Conservation (phyloP, 345 rosid genomes). For the Gossypium mustelinum region DNA sequence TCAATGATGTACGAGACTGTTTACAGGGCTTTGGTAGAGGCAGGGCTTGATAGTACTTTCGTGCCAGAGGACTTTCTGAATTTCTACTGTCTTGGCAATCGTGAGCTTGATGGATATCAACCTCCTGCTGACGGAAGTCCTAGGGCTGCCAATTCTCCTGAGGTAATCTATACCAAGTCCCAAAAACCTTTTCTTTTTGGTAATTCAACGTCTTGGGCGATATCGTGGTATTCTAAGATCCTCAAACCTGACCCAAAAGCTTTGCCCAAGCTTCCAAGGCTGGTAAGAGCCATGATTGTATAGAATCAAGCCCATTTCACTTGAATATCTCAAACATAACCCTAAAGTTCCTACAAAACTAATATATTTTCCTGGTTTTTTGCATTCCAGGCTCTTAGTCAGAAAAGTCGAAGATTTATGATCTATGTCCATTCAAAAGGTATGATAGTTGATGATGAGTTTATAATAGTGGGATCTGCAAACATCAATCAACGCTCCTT, state of each 20-base stretch:
- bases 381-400: conserved; percentile 47
- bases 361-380: not conserved
- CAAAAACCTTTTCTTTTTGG: conserved; percentile 3
- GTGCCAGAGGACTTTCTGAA: conserved; percentile 83
- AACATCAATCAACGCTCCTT: conserved; percentile 95
- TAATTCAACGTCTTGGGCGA: not conserved
- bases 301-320: not conserved
- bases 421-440: conserved; percentile 97
- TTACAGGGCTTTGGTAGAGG: conserved; percentile 78
- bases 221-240: not conserved
- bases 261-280: not conserved
- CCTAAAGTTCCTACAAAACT: not conserved
- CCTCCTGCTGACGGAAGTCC: conserved; percentile 31
- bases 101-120: conserved; percentile 40
- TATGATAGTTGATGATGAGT: conserved; percentile 91
- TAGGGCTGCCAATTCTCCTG: conserved; percentile 49
- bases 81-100: conserved; percentile 94
- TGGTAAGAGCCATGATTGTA: not conserved
- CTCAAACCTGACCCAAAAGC: not conserved
- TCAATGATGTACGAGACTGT: conserved; percentile 97
- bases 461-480: conserved; percentile 83
- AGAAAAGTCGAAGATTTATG: conserved; percentile 76
- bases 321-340: not conserved
- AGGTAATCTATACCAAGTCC: conserved; percentile 41
- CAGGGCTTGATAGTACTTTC: conserved; percentile 60